Percentiles rank a stretch among this genome's conserved stretches.
These are phyloP conservation scores for Candida neerlandica DNA, from an alignment of 1,139 yeast species.

Conservation along the genomic window DNA sequence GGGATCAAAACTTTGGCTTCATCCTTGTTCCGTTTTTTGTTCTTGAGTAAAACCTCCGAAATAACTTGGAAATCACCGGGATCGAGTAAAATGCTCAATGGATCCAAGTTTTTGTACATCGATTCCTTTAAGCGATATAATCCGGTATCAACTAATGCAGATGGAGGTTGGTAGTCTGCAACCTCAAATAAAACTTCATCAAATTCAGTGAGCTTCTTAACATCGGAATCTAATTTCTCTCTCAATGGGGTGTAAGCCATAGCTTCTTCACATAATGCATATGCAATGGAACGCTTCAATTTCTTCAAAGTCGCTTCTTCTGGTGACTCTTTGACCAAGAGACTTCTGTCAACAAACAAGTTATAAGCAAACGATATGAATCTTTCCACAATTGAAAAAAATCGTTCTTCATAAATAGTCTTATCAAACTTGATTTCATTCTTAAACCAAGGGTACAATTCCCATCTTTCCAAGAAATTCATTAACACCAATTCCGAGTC, in stretches of 20 bases:
- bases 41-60: slow-evolving; percentile 32
- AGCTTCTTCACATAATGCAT: slow-evolving; percentile 55
- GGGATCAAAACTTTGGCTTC: slow-evolving; percentile 46
- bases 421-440: slow-evolving; percentile 34
- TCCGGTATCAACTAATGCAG: slow-evolving; percentile 43
- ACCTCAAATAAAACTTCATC: slow-evolving; percentile 40
- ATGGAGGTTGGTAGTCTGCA: slow-evolving; percentile 47
- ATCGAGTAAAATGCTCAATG: slow-evolving; percentile 39
- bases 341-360: slow-evolving; percentile 55
- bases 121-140: slow-evolving; percentile 49
- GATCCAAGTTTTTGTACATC: slow-evolving; percentile 36
- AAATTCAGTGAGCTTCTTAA: slow-evolving; percentile 35
- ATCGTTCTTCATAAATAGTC: slow-evolving; percentile 63
- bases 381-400: slow-evolving; percentile 52
- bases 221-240: slow-evolving; percentile 36
- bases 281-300: slow-evolving; percentile 44
- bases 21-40: slow-evolving; percentile 28
- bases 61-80: slow-evolving; percentile 37
- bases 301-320: slow-evolving; percentile 25
- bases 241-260: slow-evolving; percentile 54
- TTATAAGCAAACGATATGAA: slow-evolving; percentile 59
- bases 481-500: slow-evolving; percentile 43
- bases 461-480: slow-evolving; percentile 65
- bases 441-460: slow-evolving; percentile 54
- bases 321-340: slow-evolving; percentile 34